Evolutionary conservation across 352 stramenopile genomes (phyloP).

Genomic region (Pythium scleroteichum): DNA sequence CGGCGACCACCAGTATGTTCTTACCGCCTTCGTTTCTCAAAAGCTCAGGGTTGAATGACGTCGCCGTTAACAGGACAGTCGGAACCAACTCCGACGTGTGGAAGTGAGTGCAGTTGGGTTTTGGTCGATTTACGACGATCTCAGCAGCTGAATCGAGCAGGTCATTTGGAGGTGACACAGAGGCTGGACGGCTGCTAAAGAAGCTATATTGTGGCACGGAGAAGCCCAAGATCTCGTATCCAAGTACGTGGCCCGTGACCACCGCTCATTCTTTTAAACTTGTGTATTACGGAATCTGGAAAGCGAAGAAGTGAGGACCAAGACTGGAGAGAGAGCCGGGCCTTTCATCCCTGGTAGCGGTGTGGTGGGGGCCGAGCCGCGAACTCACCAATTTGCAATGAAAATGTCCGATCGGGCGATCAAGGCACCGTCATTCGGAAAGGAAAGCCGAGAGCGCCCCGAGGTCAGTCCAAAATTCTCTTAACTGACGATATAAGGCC

Average conservation of each 20-base stretch:
- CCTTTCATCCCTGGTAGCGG: conserved; percentile 75
- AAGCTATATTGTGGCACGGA: conserved; percentile 65
- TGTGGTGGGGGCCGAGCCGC: conserved; percentile 36
- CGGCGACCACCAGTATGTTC: no score
- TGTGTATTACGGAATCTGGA: no score
- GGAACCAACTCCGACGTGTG: conserved; percentile 26
- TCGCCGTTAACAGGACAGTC: neutral
- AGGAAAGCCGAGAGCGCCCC: conserved; percentile 24
- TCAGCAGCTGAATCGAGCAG: no score
- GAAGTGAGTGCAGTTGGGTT: conserved; percentile 28
- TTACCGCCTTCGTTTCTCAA: no score
- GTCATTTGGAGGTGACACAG: conserved; percentile 73
- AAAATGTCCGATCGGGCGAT: conserved; percentile 71
- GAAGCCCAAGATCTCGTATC: conserved; percentile 76
- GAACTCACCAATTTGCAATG: conserved; percentile 45
- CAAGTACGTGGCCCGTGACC: conserved; percentile 42
- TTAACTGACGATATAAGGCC: no score
- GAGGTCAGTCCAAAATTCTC: conserved; percentile 37
- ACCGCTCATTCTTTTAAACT: no score
- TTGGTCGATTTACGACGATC: neutral
- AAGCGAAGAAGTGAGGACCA: conserved; percentile 53
- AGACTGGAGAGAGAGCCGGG: conserved; percentile 31
- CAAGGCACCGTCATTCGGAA: conserved; percentile 42
- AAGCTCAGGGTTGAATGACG: no score
- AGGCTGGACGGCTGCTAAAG: conserved; percentile 71